Base-by-base conservation (phyloP, 306 rosid species). In the Trifolium subterraneum region DNA sequence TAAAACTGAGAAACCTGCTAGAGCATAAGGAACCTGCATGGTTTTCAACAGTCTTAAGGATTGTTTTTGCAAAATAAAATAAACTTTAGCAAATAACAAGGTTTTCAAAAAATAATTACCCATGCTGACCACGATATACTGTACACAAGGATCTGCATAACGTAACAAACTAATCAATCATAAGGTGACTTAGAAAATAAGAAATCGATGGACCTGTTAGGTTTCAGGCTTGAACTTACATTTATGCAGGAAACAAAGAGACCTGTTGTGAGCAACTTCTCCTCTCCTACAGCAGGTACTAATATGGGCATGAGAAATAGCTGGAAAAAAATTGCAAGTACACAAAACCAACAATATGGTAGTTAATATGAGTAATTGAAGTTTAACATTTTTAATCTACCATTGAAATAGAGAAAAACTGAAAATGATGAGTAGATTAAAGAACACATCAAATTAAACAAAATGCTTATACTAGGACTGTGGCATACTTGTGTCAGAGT, bases 11-110 rank as follows among this genome's bases (percentile, higher is more conserved):
- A 80, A 78, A 71, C 82, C 75, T 35, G 91, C 72, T 19, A 81
- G 50, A 41, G 86, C 96, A 88, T 91, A 93, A 35, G 97, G 97
- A 75, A 93, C 97, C 98, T 93, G 91, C 79, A 76, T 36, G 65
- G 44, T 70, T 80, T 45, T 72, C 75, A 79, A 74, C 56, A 73
- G 8, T 35, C 51, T 48, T 66, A 33, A 61, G 64, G 61, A 31
- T 78, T 80, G 64, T 22, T 68, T 45, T 45, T 38, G 16, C 38
- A 69, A n/a, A n/a, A 29, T 6, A 41, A 64, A 16, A 13, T 15
- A 8, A 61, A 36, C 62, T 52, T 48, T 52, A 50, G 38, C 36
- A 77, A 72, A 74, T 22, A 9, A 14, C 7, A 18, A 19, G 14
- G 62, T 33, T n/a, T 67, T 60, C n/a, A 14, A 63, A 69, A 67